Conservation (phyloP, 371 early-diverging fungal genomes). For the Dinochytrium kinnereticum region DNA sequence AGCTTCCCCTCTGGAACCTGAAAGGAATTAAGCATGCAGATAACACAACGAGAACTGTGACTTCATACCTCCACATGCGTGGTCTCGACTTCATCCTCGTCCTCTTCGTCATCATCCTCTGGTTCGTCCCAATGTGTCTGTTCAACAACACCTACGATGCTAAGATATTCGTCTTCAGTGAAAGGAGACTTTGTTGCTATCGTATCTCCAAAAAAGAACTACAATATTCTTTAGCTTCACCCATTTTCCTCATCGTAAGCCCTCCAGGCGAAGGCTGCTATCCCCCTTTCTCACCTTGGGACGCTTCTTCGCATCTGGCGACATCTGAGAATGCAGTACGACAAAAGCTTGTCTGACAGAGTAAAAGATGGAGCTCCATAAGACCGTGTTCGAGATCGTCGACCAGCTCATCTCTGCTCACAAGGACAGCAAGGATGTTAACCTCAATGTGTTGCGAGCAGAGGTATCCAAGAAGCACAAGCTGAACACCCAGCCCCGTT, state of each 20-base stretch:
- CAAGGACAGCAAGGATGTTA: constrained; percentile 72
- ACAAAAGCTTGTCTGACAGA: background rate
- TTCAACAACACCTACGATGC: background rate
- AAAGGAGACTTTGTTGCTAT: background rate
- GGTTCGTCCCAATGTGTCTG: background rate
- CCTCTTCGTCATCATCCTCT: background rate
- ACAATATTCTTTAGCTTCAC: too few relatives aligned
- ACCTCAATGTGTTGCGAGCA: constrained; percentile 85
- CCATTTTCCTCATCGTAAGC: too few relatives aligned
- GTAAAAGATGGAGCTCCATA: constrained; percentile 8
- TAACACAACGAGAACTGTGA: too few relatives aligned
- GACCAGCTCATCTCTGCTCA: constrained; percentile 80
- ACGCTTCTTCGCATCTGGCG: background rate
- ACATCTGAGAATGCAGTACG: background rate
- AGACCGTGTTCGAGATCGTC: constrained; percentile 72
- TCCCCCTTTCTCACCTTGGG: background rate
- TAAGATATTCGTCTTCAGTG: background rate
- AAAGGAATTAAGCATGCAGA: background rate
- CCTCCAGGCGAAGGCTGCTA: too few relatives aligned
- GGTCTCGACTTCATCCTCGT: background rate
- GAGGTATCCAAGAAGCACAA: constrained; percentile 78
- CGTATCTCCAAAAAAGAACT: background rate
- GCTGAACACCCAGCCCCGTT: constrained; percentile 87
- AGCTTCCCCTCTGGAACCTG: background rate
- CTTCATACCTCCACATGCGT: background rate